These are phyloP conservation scores for Aspergillus olivimuriae DNA, from an alignment of 495 filamentous ascomycete genomes.

Conservation along the genomic window DNA sequence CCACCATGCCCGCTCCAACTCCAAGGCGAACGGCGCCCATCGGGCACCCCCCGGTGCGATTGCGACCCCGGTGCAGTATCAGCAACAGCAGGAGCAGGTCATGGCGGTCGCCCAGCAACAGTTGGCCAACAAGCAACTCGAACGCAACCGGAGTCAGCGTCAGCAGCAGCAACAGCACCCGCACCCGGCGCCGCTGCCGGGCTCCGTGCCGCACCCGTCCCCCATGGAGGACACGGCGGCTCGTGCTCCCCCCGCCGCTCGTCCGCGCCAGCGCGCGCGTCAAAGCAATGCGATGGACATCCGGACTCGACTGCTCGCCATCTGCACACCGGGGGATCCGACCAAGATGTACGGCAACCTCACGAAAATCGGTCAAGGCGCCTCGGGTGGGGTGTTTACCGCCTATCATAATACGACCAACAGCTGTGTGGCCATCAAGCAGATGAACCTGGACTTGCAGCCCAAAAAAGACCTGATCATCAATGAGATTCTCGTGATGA, in stretches of 20 bases:
- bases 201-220: conserved; percentile 14
- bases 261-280: conserved; percentile 69
- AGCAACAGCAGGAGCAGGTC: conserved; percentile 78
- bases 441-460: conserved; percentile 98
- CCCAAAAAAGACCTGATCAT: conserved; percentile 99
- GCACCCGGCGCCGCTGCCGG: conserved; percentile 51
- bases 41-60: conserved; percentile 24
- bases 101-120: conserved; percentile 70
- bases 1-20: conserved; percentile 36
- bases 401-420: conserved; percentile 80
- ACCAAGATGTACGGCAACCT: conserved; percentile 79
- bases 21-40: conserved; percentile 33
- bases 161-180: conserved; percentile 36
- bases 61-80: conserved; percentile 53
- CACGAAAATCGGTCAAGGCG: conserved; percentile 95
- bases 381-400: conserved; percentile 92
- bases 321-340: conserved; percentile 85
- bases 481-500: conserved; percentile 99
- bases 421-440: conserved; percentile 92
- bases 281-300: conserved; percentile 77
- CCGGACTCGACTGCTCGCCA: conserved; percentile 70
- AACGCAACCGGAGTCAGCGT: conserved; percentile 62
- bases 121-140: conserved; percentile 48
- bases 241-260: conserved; percentile 50
- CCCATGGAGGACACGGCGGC: conserved; percentile 20